These are phyloP conservation scores for Penicillium manginii DNA, from an alignment of 495 filamentous ascomycete species.

Conservation along the genomic window DNA sequence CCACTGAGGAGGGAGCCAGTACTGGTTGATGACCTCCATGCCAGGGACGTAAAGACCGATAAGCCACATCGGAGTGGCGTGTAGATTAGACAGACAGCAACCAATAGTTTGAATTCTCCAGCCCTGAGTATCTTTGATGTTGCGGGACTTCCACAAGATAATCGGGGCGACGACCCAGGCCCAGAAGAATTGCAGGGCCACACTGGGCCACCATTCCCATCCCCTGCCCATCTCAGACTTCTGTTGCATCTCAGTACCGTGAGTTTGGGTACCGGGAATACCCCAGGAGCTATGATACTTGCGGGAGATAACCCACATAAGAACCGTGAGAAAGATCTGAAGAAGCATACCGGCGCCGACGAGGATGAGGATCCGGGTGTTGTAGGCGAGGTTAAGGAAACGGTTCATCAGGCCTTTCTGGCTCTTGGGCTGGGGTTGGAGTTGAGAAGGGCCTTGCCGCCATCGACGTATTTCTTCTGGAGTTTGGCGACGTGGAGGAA, in stretches of 20 bases:
- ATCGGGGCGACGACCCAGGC: slow-evolving; percentile 59
- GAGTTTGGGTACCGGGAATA: slow-evolving; percentile 49
- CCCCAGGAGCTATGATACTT: slow-evolving; percentile 66
- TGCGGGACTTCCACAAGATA: slow-evolving; percentile 47
- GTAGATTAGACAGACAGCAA: slow-evolving; percentile 62
- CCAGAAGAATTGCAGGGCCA: slow-evolving; percentile 68
- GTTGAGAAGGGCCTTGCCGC: slow-evolving; percentile 10
- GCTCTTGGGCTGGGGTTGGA: slow-evolving; percentile 8
- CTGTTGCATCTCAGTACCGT: slow-evolving; percentile 39
- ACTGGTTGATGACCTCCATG: slow-evolving; percentile 57
- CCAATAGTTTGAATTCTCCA: slow-evolving; percentile 69
- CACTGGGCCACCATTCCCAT: slow-evolving; percentile 71
- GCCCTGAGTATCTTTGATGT: slow-evolving; percentile 66
- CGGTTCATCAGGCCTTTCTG: slow-evolving; percentile 26
- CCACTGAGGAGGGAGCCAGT: slow-evolving; percentile 61
- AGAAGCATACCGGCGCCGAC: slow-evolving; percentile 33
- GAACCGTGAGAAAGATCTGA: slow-evolving; percentile 58
- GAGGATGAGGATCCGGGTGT: slow-evolving; percentile 27
- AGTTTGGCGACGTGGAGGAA: slow-evolving; percentile 64
- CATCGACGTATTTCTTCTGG: slow-evolving; percentile 37
- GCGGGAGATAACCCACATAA: slow-evolving; percentile 67
- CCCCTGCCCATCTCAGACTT: slow-evolving; percentile 50
- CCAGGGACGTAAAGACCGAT: slow-evolving; percentile 59
- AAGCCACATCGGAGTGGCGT: slow-evolving; percentile 69
- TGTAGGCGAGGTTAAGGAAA: slow-evolving; percentile 37